Base-by-base conservation (phyloP, 2,329 filamentous ascomycete genomes). In the Peltaster fructicola region DNA sequence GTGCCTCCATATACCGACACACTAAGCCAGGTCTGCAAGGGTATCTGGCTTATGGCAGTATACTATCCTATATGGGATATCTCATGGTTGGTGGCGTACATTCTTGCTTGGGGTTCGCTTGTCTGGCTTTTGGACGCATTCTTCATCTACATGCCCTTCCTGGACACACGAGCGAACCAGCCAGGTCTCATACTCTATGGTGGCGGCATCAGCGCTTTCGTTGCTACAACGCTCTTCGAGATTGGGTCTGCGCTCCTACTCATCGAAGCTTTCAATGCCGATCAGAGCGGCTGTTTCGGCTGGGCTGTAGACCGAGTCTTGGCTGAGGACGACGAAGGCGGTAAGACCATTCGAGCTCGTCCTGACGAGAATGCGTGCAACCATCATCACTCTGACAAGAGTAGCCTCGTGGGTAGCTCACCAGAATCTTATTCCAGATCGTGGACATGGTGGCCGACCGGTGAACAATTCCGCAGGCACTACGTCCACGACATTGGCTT, bases 181-280 rank as follows among this genome's bases (percentile, higher is more conserved):
- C 21, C 48, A 1, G 54, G 54, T 15, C 70, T 76, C 44, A 47
- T 51, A 1, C 32, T 54, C 6, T 51, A 53, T 33, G 72, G 55
- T 1, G 70, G 66, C 3, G 73, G 71, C 2, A 56, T 73, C 12
- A 68, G 64, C 0, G 69, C 67, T 0, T 68, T 74, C 37, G 57
- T 77, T n/a, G 73, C 73, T 4, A 70, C 70, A 0, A 73, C 68
- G 1, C 50, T 77, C 5, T 77, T 79, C 41, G 68, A 73, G 35
- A 25, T 69, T 5, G 70, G 69, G 0, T 67, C 63, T 15, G 40
- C 73, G 1, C 45, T 76, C 2, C 52, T 75, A 16, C 53, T 75
- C 44, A 50, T 73, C 2, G 71, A 76, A 43, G 70, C 70, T 4
- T 55, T 73, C 8, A 76, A 75, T 41, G 65, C 68, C 35, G 65